Evolutionary conservation across 1,139 yeast species (phyloP).

Genomic region (Zygosaccharomyces pseudobailii): DNA sequence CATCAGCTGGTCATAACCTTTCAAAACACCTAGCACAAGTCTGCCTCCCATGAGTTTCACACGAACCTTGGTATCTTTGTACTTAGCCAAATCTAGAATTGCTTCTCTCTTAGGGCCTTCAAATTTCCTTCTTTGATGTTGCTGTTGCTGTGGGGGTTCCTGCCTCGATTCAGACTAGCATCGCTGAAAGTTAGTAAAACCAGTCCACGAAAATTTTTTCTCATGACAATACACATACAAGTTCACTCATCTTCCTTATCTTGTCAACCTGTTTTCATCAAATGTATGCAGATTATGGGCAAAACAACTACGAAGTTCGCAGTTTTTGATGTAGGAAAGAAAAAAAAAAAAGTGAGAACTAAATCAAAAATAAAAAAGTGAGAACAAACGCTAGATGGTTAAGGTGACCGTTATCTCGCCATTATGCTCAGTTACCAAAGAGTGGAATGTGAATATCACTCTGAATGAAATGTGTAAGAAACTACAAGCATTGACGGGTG

Average conservation of each 20-base stretch:
- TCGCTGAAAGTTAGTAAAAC: slow-evolving; percentile 7
- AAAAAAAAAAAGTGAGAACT: slow-evolving; percentile 1
- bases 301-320: not conserved
- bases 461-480: slow-evolving; percentile 50
- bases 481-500: slow-evolving; percentile 74
- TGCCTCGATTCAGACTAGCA: slow-evolving; percentile 10
- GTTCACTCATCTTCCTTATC: slow-evolving; percentile 6
- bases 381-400: slow-evolving; percentile 3
- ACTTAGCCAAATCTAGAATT: slow-evolving; percentile 73
- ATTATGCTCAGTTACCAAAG: slow-evolving; percentile 19
- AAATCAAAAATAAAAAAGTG: not conserved
- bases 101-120: slow-evolving; percentile 89
- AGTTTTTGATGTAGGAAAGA: not conserved
- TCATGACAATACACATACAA: slow-evolving; percentile 6
- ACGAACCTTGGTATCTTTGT: slow-evolving; percentile 66
- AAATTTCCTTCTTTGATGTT: slow-evolving; percentile 41
- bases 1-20: slow-evolving; percentile 91
- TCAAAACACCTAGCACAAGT: slow-evolving; percentile 66
- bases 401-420: slow-evolving; percentile 17
- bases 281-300: not conserved
- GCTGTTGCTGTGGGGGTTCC: slow-evolving; percentile 32
- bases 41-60: slow-evolving; percentile 90
- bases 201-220: not conserved
- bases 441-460: slow-evolving; percentile 59
- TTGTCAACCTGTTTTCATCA: too few relatives aligned